phyloP scores from a whole-genome alignment of 2,329 filamentous ascomycete genomes.

The Stagonosporopsis rhizophila region DNA sequence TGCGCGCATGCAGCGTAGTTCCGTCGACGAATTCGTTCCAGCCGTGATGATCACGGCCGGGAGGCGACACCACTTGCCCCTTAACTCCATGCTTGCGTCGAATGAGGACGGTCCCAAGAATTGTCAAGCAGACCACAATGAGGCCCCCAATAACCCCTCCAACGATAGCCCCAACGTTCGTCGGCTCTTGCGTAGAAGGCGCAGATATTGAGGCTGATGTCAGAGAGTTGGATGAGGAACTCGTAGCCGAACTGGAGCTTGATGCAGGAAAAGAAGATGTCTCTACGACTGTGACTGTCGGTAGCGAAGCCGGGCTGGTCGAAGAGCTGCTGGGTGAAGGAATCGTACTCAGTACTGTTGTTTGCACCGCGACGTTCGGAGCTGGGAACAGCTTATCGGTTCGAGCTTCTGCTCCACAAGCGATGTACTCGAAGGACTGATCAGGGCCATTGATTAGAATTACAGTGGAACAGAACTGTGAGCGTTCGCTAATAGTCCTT shows the following conservation, averaged over 20 bases:
- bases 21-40: constrained; percentile 1
- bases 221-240: constrained; percentile 1
- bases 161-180: constrained; percentile 17
- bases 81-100: constrained; percentile 15
- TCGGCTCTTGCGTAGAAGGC: constrained; percentile 5
- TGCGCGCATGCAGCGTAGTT: neutral
- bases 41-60: constrained; percentile 9
- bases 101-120: constrained; percentile 19
- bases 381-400: constrained; percentile 13
- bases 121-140: constrained; percentile 16
- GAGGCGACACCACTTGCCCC: neutral
- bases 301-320: constrained; percentile 1
- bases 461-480: constrained; percentile 21
- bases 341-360: constrained; percentile 12
- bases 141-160: constrained; percentile 17
- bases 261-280: constrained; percentile 4
- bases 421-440: constrained; percentile 26
- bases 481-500: constrained; percentile 4
- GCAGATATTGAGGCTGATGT: neutral
- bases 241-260: neutral
- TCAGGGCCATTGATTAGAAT: constrained; percentile 21
- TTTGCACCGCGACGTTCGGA: constrained; percentile 11
- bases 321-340: constrained; percentile 9
- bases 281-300: constrained; percentile 7
- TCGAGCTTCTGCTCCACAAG: constrained; percentile 17